A percentile compares a stretch with the other conserved stretches of the same genome.
Conservation (phyloP, 768 basidiomycete genomes). For the Boletus subparvulus region DNA sequence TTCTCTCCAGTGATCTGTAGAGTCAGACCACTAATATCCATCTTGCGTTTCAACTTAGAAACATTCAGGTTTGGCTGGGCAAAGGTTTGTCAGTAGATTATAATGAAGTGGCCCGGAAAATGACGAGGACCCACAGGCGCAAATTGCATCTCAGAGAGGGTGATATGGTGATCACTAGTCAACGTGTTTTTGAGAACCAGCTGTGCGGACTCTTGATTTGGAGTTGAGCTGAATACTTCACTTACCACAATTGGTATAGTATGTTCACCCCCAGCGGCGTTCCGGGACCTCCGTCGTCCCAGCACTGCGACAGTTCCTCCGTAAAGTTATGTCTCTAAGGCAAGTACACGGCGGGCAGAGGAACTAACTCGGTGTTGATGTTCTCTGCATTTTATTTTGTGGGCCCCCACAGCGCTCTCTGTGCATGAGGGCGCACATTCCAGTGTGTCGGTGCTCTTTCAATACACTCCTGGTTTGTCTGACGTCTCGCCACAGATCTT, state of each 20-base stretch:
- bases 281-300: background rate
- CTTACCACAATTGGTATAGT: conserved; percentile 21
- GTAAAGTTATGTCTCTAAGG: background rate
- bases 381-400: conserved; percentile 1
- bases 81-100: background rate
- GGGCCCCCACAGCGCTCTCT: conserved; percentile 3
- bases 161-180: background rate
- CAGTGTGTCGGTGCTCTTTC: conserved; percentile 13
- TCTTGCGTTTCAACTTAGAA: conserved; percentile 22
- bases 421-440: background rate
- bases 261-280: background rate
- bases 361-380: background rate
- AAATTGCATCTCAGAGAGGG: conserved; percentile 26
- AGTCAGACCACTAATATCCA: conserved; percentile 26
- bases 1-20: conserved; percentile 14
- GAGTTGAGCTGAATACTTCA: conserved; percentile 9
- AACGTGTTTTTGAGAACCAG: conserved; percentile 19
- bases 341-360: background rate
- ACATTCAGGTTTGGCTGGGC: conserved; percentile 21
- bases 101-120: background rate
- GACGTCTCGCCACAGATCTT: conserved; percentile 26
- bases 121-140: conserved; percentile 27
- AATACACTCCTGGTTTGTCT: background rate
- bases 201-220: conserved; percentile 9
- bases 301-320: background rate